Percentiles rank a stretch among this genome's conserved stretches.
Conservation (phyloP, 345 rosid genomes). For the Citrus hindsii region DNA sequence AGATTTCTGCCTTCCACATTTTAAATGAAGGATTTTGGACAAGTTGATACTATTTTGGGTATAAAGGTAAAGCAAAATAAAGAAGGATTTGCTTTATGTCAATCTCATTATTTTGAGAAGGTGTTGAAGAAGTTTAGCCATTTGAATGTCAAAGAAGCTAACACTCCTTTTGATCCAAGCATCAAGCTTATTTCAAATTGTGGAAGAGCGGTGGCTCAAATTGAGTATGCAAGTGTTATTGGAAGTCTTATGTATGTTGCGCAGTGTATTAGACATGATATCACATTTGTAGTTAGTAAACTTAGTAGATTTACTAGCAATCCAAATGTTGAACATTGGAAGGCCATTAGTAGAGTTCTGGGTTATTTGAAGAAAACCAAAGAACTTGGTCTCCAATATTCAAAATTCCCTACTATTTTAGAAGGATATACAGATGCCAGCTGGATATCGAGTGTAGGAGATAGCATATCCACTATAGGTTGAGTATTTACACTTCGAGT, state of each 20-base stretch:
- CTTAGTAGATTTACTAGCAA: too few relatives aligned
- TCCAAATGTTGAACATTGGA: neutral
- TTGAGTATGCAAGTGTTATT: neutral
- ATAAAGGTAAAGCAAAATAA: neutral
- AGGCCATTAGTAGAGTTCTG: neutral
- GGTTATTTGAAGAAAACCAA: neutral
- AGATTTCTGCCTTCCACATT: neutral
- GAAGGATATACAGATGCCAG: too few relatives aligned
- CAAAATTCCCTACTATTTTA: too few relatives aligned
- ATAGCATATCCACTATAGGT: too few relatives aligned
- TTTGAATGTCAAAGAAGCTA: neutral
- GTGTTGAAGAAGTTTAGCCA: neutral
- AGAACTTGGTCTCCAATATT: neutral
- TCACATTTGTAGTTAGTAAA: too few relatives aligned
- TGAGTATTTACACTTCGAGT: too few relatives aligned
- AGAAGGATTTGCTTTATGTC: neutral
- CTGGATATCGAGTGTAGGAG: too few relatives aligned
- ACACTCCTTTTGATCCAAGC: neutral
- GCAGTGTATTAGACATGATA: neutral
- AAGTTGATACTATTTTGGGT: neutral
- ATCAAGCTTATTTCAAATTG: neutral
- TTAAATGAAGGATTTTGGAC: neutral
- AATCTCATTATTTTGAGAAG: neutral
- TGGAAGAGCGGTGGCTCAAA: neutral
- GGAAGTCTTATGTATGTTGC: neutral